Evolutionary conservation across 1,139 yeast species (phyloP).

Genomic region (Lizanozyma gosingica): DNA sequence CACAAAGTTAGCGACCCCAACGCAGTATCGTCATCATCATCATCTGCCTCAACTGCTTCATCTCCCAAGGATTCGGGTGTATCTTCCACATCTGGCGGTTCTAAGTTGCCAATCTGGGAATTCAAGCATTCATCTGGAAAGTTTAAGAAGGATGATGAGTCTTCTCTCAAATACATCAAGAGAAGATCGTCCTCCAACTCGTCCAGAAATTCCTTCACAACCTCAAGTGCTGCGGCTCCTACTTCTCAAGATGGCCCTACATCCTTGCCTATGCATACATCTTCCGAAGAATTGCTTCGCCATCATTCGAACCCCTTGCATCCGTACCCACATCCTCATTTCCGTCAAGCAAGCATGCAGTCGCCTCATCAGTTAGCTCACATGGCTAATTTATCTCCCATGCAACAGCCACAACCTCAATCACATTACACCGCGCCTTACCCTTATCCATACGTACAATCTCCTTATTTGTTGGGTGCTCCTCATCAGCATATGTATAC

Average conservation of each 20-base stretch:
- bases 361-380: background rate
- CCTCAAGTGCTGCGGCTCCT: background rate
- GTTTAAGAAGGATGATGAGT: constrained; percentile 70
- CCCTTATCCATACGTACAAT: constrained; percentile 1
- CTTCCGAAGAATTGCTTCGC: background rate
- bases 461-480: background rate
- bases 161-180: constrained; percentile 54
- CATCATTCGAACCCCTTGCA: background rate
- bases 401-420: constrained; percentile 2
- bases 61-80: constrained; percentile 6
- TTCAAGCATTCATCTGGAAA: constrained; percentile 77
- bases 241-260: background rate
- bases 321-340: background rate
- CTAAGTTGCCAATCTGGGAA: constrained; percentile 53
- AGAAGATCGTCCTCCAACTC: constrained; percentile 43
- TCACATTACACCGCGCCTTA: constrained; percentile 1
- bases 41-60: constrained; percentile 5
- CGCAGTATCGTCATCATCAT: constrained; percentile 1
- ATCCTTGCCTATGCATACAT: background rate
- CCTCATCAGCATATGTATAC: constrained; percentile 1
- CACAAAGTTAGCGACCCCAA: constrained; percentile 51
- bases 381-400: background rate
- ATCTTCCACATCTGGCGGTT: constrained; percentile 3
- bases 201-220: constrained; percentile 8
- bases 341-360: background rate